Base-by-base conservation (phyloP, 1,284 basidiomycete species). In the Tilletia caries region DNA sequence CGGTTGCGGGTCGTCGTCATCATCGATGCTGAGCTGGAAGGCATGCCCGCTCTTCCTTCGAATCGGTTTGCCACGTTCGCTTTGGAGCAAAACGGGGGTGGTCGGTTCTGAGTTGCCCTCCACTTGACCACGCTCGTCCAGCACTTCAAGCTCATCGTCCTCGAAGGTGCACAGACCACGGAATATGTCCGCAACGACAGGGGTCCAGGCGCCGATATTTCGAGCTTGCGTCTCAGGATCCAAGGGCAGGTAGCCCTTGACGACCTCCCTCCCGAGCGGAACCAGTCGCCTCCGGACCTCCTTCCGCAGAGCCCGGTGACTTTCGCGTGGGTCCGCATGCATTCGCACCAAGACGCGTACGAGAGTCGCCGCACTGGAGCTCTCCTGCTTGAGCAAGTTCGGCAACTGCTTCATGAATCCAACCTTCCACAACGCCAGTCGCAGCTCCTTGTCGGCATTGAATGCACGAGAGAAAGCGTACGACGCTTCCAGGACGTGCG, bases 381-480 rank as follows among this genome's bases (percentile, higher is more conserved):
- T 97, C 85, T 99, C 97, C 82, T 99, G 96, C 85, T 98, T 98
- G 71, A 99, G 86, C 64, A 99, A 87, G 84, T 99, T 99, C 0
- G 96, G 96, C 44, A 99, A 85, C 83, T 99, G 97, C 83, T 97
- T 97, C 96, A 99, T 99, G 86, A 99, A 99, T 1, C 95, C 95
- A 76, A 98, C 96, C 93, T 96, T 98, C 96, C 96, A 99, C 65
- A 99, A 86, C 4, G 92, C 93, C 68, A 94, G 97, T 50, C 96
- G 89, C 50, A 99, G 87, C 65, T 98, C 95, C 85, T 97, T 97
- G 85, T 99, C 93, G 65, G 96, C 95, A 81, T 99, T 99, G 86
- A 99, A 99, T 83, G 90, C 90, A 70, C 94, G 89, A 15, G 95
- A 95, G 80, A 99, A 99, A 78, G 93, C 91, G 86, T 98, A 99